Base-by-base conservation (phyloP, 1,139 yeast species). In the Saccharomycopsis crataegensis region DNA sequence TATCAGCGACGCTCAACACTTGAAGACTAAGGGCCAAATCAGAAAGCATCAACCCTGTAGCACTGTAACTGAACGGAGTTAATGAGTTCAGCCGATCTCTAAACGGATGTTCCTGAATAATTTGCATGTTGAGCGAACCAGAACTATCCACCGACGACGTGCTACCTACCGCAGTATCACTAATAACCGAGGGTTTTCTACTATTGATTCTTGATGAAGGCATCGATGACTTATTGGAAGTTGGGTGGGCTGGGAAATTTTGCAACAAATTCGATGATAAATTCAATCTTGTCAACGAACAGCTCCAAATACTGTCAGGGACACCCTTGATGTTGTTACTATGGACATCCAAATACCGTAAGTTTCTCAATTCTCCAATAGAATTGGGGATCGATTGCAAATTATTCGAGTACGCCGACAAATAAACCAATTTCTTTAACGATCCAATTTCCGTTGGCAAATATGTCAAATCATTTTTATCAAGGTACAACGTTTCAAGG, bases 311-410 rank as follows among this genome's bases (percentile, higher is more conserved):
- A 33, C 79, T 82, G 42, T 76, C 77, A 0, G 94, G 91, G 41
- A 94, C 69, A 5, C 72, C 64, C 61, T 87, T 85, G 60, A 94
- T 74, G 64, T 90, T 91, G 67, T 94, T 94, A 50, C 88, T 79
- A 67, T 93, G 98, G 50, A 90, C 70, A 67, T 94, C 98, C 59
- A 94, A 73, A 55, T 78, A 75, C 61, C 80, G 84, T 58, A 93
- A 73, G 37, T 79, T 77, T 3, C 72, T 69, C 55, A 93, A 73
- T 14, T 75, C 65, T 1, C 89, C 84, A 44, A 93, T 78, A 16
- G 80, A 78, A 2, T 74, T 65, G 0, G 99, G 97, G n/a, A 94
- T 65, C 0, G 76, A 67, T 58, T 86, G 86, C 55, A 93, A 70
- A 62, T 87, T 86, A 64, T 94, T 94, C 51, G 83, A 82, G 55